Evolutionary conservation across 2,329 filamentous ascomycete genomes (phyloP).

Genomic region (Fusarium anthophilum): DNA sequence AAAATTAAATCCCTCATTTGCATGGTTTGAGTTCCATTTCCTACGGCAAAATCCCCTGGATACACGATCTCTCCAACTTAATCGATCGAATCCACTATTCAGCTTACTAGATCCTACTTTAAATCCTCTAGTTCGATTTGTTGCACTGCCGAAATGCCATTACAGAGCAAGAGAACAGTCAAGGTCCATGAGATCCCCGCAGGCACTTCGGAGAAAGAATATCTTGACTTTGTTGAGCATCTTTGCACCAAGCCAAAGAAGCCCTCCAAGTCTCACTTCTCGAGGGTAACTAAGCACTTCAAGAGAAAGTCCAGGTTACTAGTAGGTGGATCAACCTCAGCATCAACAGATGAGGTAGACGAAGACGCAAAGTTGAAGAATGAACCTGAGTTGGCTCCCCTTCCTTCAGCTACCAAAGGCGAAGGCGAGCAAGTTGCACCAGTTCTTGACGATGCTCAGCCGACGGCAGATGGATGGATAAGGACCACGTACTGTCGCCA

Average conservation of each 20-base stretch:
- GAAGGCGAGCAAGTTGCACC: not conserved
- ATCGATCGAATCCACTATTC: not conserved
- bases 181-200: not conserved
- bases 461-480: fast-evolving
- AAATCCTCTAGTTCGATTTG: fast-evolving
- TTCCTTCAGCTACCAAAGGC: fast-evolving
- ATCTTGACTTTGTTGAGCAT: not conserved
- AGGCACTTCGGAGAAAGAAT: not conserved
- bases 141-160: not conserved
- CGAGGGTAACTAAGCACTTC: fast-evolving
- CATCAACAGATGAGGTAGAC: fast-evolving
- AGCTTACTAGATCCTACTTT: not conserved
- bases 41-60: fast-evolving
- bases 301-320: fast-evolving
- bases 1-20: not conserved
- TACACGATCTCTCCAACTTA: too few relatives aligned
- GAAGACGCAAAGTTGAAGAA: fast-evolving
- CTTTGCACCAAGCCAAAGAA: not conserved
- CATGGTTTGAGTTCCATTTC: not conserved
- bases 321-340: fast-evolving
- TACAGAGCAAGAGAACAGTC: not conserved
- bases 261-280: fast-evolving
- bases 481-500: fast-evolving
- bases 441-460: fast-evolving
- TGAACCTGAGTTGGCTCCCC: fast-evolving